Base-by-base conservation (phyloP, 352 stramenopile species). In the Globisporangium megalacanthum region DNA sequence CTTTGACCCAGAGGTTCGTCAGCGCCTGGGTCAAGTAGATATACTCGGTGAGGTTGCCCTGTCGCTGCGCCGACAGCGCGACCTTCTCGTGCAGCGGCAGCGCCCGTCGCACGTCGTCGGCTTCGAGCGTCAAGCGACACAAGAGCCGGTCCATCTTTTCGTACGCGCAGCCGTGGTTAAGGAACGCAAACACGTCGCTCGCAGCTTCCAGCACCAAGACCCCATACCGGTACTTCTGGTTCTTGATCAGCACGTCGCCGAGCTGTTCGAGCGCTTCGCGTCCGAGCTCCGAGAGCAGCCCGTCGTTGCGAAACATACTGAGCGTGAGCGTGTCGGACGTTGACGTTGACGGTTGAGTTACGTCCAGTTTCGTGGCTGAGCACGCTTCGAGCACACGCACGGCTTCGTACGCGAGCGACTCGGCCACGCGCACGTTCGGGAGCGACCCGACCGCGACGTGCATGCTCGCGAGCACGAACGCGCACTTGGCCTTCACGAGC, bases 31-130 rank as follows among this genome's bases (percentile, higher is more conserved):
- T 89, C 58, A 95, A 61, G 62, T 92, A 95, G 11, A 95, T 73
- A 37, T 83, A 95, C 52, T 93, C 85, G 52, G 82, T 92, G 47
- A 88, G 75, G 47, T 95, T 95, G n/a, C 80, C 76, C 53, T 93
- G 83, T 13, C 68, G 70, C 46, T 89, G 75, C 14, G 78, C 77
- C 20, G 78, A 83, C 14, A 49, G 62, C 4, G 83, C 84, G 20
- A 93, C 85, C 36, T 92, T 92, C 51, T 93, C 81, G 45, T 95
- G 83, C 25, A 93, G 69, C 13, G 77, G 73, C 4, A 95, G 52
- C 13, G 85, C 85, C 35, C 83, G 79, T 47, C 78, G 72, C 7
- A 92, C 74, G 49, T 95, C 85, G 46, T 92, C 85, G 17, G 79
- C 79, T 54, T 92, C 76, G 3, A 87, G 63, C 8, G 83, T 92